Evolutionary conservation across 1,284 basidiomycete species (phyloP).

Genomic region (Grifola frondosa): DNA sequence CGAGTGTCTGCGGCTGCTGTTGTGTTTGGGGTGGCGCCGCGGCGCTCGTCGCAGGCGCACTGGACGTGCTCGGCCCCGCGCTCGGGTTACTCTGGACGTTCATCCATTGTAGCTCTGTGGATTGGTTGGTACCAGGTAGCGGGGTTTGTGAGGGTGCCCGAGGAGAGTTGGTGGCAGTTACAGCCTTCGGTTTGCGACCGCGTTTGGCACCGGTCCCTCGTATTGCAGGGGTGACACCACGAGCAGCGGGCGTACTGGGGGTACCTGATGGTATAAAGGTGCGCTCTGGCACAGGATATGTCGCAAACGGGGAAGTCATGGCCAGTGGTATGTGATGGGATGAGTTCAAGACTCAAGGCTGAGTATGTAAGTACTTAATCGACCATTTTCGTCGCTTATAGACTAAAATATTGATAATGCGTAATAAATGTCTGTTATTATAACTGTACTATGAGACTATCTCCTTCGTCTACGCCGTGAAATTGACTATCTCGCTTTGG

Average conservation of each 20-base stretch:
- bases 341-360: too few species aligned
- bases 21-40: conserved; percentile 10
- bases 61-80: conserved; percentile 13
- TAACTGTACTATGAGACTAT: too few species aligned
- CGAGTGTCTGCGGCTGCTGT: conserved; percentile 6
- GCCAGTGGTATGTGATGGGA: neutral
- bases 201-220: conserved; percentile 54
- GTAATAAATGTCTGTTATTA: too few species aligned
- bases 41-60: conserved; percentile 5
- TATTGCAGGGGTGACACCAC: conserved; percentile 25
- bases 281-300: conserved; percentile 28
- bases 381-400: too few species aligned
- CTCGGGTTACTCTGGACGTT: conserved; percentile 13
- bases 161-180: conserved; percentile 26
- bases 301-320: conserved; percentile 31
- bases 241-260: conserved; percentile 29
- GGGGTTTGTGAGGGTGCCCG: conserved; percentile 16
- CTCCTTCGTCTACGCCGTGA: too few species aligned
- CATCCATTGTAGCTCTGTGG: conserved; percentile 23
- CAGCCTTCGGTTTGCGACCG: conserved; percentile 55
- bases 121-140: conserved; percentile 16
- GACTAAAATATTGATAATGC: too few species aligned
- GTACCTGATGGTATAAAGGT: conserved; percentile 34
- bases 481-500: too few species aligned
- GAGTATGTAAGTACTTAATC: too few species aligned